Base-by-base conservation (phyloP, 2,329 filamentous ascomycete species). In the Fonsecaea erecta region DNA sequence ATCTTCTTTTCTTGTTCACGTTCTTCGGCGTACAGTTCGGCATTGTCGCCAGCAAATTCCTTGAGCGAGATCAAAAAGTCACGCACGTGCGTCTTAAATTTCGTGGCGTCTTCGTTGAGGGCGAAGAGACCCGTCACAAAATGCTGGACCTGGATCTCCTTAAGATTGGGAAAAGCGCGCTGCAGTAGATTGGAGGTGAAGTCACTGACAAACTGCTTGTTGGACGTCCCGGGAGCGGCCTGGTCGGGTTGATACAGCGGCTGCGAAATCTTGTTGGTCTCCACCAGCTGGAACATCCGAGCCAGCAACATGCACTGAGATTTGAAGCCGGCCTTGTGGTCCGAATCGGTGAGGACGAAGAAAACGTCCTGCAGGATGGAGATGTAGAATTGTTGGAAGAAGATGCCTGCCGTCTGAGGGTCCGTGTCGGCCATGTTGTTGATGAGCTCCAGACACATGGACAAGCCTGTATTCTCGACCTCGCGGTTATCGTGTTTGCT, bases 401-500 rank as follows among this genome's bases (percentile, higher is more conserved):
- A 99, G 48, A 92, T 89, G 72, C 93, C 96, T 69, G 93, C 91
- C 0, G 93, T 98, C 74, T 89, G 84, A 21, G 86, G 81, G 76
- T 98, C 93, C 0, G 93, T 90, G 73, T 97, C 94, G 8, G 94
- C 92, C 82, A 99, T 97, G 80, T 99, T 99, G 79, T 91, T 94
- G 76, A 99, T 93, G 70, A 99, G 84, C 80, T 99, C 95, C 71
- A 97, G 87, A 78, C 94, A 98, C 95, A 99, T 99, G 79, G 93
- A 95, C 67, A 99, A 87, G 66, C 95, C 95, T 43, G 95, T 96
- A 71, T 91, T 92, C 79, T 99, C 95, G 32, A 99, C 95, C 75
- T 97, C 93, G 66, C 95, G 91, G 80, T 99, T 99, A 81, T 99
- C 95, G 79, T 99, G 95, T 83, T 99, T 99, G 83, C 94, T 97